A percentile compares a stretch with the other conserved stretches of the same genome.
phyloP scores from a whole-genome alignment of 345 rosid species.

The Dipteronia sinensis region DNA sequence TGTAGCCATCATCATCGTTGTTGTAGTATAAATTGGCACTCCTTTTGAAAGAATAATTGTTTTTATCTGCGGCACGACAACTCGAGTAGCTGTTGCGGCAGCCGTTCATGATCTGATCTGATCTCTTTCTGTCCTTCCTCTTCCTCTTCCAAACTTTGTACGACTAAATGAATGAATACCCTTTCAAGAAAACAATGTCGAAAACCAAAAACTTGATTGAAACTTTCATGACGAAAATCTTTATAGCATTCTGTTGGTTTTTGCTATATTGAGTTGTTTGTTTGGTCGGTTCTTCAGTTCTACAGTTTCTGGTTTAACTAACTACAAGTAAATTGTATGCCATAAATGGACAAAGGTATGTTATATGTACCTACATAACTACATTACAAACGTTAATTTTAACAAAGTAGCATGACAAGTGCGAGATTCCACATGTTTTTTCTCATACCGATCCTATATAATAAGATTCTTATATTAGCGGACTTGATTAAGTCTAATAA shows the following conservation, averaged over 20 bases:
- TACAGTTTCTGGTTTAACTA: not conserved
- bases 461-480: too few relatives aligned
- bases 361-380: not conserved
- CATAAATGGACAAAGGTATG: not conserved
- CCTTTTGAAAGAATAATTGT: not conserved
- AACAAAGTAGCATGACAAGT: too few relatives aligned
- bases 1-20: not conserved
- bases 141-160: not conserved
- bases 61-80: not conserved
- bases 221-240: too few relatives aligned
- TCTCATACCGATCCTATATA: too few relatives aligned
- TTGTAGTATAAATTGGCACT: not conserved
- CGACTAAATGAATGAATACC: too few relatives aligned
- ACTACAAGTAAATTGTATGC: not conserved
- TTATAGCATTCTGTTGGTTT: not conserved
- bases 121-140: not conserved
- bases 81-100: not conserved
- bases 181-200: too few relatives aligned
- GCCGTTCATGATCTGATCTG: constrained; percentile 12
- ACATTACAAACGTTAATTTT: not conserved
- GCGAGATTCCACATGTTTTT: too few relatives aligned
- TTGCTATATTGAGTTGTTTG: not conserved
- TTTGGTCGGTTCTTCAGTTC: not conserved
- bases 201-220: too few relatives aligned
- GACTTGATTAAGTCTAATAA: too few relatives aligned